Evolutionary conservation across 2,329 filamentous ascomycete species (phyloP).

Genomic region (Corynespora cassiicola): DNA sequence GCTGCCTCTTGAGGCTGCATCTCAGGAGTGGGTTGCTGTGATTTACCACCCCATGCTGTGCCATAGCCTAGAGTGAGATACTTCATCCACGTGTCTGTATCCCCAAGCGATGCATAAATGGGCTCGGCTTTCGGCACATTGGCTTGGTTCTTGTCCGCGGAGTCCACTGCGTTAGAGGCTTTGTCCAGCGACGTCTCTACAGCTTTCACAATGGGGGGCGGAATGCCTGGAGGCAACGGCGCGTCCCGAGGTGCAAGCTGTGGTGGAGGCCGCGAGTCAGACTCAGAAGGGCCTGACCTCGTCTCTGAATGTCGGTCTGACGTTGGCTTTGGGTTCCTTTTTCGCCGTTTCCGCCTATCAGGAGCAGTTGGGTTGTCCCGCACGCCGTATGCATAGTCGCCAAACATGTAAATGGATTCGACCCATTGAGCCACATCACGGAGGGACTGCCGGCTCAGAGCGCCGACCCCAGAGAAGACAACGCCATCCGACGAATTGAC

Average conservation of each 20-base stretch:
- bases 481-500: constrained; percentile 79
- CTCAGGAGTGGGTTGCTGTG: constrained; percentile 13
- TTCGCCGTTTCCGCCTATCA: constrained; percentile 61
- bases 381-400: constrained; percentile 84
- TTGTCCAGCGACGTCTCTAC: constrained; percentile 52
- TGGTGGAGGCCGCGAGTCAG: constrained; percentile 6
- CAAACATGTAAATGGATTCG: constrained; percentile 85
- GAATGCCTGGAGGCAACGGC: constrained; percentile 51
- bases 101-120: constrained; percentile 47
- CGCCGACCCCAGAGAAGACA: constrained; percentile 82
- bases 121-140: constrained; percentile 24
- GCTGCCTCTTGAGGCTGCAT: constrained; percentile 7
- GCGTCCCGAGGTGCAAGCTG: no score
- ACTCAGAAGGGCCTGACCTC: constrained; percentile 7
- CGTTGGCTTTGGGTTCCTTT: constrained; percentile 36
- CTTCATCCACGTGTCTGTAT: constrained; percentile 57
- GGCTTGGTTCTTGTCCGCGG: constrained; percentile 13
- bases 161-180: constrained; percentile 47
- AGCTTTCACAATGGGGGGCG: constrained; percentile 54
- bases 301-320: constrained; percentile 5
- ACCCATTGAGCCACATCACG: constrained; percentile 82
- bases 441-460: constrained; percentile 73
- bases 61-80: constrained; percentile 59
- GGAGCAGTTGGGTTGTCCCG: constrained; percentile 77
- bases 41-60: constrained; percentile 45